A percentile compares a stretch with the other conserved stretches of the same genome.
These are phyloP conservation scores for Dipteronia sinensis DNA, from an alignment of 345 rosid species.

Conservation along the genomic window DNA sequence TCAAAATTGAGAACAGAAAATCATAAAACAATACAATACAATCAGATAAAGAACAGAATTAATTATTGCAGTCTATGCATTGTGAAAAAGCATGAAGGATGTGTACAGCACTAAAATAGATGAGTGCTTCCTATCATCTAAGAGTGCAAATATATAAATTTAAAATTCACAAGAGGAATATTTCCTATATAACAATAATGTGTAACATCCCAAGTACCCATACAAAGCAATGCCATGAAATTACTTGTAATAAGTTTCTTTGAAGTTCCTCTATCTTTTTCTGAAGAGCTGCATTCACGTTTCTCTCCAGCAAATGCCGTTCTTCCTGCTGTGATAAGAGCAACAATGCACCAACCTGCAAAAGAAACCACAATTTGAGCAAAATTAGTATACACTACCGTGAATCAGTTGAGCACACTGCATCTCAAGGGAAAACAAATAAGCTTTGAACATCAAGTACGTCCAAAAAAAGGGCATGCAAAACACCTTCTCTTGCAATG, in stretches of 20 bases:
- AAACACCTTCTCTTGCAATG: conserved; percentile 84
- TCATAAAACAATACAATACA: not conserved
- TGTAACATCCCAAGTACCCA: not conserved
- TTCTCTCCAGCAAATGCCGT: conserved; percentile 87
- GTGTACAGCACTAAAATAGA: not conserved
- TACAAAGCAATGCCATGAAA: conserved; percentile 6
- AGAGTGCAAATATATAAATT: not conserved
- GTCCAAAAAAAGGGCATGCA: conserved; percentile 4
- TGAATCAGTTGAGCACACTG: not conserved
- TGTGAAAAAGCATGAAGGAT: not conserved
- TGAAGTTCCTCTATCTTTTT: conserved; percentile 89
- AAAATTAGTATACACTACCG: conserved; percentile 13
- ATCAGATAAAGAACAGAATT: not conserved
- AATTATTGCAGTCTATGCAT: not conserved
- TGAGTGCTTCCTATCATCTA: not conserved
- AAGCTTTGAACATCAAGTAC: not conserved
- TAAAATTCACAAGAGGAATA: not conserved
- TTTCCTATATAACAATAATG: not conserved
- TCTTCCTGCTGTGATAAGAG: conserved; percentile 97
- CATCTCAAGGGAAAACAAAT: conserved; percentile 6
- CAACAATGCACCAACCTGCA: conserved; percentile 75
- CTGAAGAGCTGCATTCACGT: conserved; percentile 80
- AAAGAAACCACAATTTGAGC: conserved; percentile 24
- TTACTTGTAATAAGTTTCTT: conserved; percentile 85
- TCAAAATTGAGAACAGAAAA: not conserved